Percentiles rank a stretch among this genome's conserved stretches.
Conservation (phyloP, 148 eudicot species). For the Pharnaceum exiguum region DNA sequence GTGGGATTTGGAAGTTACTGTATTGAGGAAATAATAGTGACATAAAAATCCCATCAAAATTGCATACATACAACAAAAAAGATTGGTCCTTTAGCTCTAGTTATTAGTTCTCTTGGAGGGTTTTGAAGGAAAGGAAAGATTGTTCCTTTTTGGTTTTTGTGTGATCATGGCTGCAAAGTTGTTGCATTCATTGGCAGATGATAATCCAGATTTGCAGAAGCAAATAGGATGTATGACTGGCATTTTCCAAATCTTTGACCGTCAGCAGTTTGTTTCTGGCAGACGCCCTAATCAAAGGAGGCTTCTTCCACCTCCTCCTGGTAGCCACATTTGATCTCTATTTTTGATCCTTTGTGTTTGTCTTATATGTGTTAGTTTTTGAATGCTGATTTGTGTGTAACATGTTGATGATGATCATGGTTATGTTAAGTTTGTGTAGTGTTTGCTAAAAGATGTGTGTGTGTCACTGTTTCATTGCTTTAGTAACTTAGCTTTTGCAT, state of each 20-base stretch:
- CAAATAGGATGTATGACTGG: slow-evolving; percentile 94
- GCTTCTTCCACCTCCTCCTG: slow-evolving; percentile 49
- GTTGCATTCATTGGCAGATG: slow-evolving; percentile 85
- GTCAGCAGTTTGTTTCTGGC: slow-evolving; percentile 45
- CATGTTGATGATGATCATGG: background rate
- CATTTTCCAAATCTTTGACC: slow-evolving; percentile 68
- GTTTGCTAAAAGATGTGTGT: background rate
- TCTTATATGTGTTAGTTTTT: background rate
- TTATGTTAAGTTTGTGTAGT: background rate
- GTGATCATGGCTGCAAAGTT: slow-evolving; percentile 81
- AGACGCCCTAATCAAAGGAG: slow-evolving; percentile 54
- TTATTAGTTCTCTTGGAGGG: background rate
- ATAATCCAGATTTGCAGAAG: slow-evolving; percentile 82
- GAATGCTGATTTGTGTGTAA: background rate
- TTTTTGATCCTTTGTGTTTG: background rate
- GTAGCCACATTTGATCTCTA: slow-evolving; percentile 25
- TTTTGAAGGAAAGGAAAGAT: slow-evolving; percentile 3
- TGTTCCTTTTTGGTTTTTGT: background rate
- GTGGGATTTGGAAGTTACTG: slow-evolving; percentile 24
- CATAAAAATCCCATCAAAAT: slow-evolving; percentile 2
- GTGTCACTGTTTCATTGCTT: slow-evolving; percentile 10
- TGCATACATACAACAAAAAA: background rate
- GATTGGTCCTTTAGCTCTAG: background rate
- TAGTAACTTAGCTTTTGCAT: background rate
- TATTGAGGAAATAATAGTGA: slow-evolving; percentile 4